Evolutionary conservation across 768 basidiomycete species (phyloP), one percentile per base, ranked within the genome.

Genomic region (Termitomyces sp.): DNA sequence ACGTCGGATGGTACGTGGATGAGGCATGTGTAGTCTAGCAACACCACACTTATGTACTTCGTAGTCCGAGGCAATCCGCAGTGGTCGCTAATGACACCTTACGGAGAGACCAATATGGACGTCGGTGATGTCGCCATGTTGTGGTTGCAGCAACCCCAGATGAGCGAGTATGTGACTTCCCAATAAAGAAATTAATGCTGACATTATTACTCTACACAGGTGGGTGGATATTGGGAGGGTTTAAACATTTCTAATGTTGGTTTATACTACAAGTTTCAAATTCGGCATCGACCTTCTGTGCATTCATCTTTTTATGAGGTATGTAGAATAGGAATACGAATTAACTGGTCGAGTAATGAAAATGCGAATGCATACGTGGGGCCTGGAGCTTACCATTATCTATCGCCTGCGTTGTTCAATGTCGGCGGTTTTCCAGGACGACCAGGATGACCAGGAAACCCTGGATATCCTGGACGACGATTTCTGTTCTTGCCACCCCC

Each of bases 71-170:
- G 45, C 4, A 46, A 33, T 30, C 27, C 50, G 7, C 61, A 62
- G 30, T 62, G 58, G 58, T 53, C 55, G 27, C 30, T 54, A 14
- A 34, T 27, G 46, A 45, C 48, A 45, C 47, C 54, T 20, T 14
- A 46, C 49, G 54, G 56, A 22, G 58, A 60, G 26, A 24, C 34
- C 14, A 46, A 20, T 48, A 60, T 63, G 62, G 62, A 57, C 37
- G 54, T 56, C 40, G 32, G 58, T 22, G 62, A 63, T 24, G 53
- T 57, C 22, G 53, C 58, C 8, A 62, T 62, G 58, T 12, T 62
- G 20, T 60, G 55, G 56, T 43, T 63, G 42, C 58, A 63, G 30
- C 55, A 59, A 36, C 53, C 62, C 26, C 55, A 55, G n/a, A 55
- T 61, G 52, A 57, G 55, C 48, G 58, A 59, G 62, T 53, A 60